Evolutionary conservation across 2,329 filamentous ascomycete species (phyloP).

Genomic region (Colletotrichum agaves): DNA sequence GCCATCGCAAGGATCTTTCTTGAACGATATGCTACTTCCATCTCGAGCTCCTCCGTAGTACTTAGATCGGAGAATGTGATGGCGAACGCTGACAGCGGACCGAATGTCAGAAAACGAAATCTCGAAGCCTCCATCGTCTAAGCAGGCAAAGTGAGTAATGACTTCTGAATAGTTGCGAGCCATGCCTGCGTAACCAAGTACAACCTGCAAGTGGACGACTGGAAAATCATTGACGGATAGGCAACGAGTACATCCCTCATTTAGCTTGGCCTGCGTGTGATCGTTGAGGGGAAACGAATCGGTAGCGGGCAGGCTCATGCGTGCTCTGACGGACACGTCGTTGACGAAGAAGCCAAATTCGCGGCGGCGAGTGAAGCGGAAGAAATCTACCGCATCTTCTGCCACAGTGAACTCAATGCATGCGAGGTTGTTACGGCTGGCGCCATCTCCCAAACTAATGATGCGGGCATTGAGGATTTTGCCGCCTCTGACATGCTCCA

Average conservation of each 20-base stretch:
- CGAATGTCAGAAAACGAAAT: slow-evolving; percentile 23
- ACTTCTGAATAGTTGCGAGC: slow-evolving; percentile 5
- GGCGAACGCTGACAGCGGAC: slow-evolving; percentile 16
- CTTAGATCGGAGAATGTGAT: slow-evolving; percentile 10
- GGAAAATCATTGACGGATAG: slow-evolving; percentile 24
- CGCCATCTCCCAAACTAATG: neutral
- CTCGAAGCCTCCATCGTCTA: slow-evolving; percentile 24
- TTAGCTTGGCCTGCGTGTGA: neutral
- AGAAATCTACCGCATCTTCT: neutral
- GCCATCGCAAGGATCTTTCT: slow-evolving; percentile 18
- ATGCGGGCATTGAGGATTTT: slow-evolving; percentile 26
- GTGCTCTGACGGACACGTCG: neutral
- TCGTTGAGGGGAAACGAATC: slow-evolving; percentile 28
- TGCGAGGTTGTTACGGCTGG: neutral
- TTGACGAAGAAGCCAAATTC: slow-evolving; percentile 26
- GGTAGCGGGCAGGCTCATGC: slow-evolving; percentile 2
- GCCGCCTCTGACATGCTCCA: slow-evolving; percentile 34
- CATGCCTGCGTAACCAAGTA: slow-evolving; percentile 14
- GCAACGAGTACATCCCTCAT: slow-evolving; percentile 21
- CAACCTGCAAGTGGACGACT: slow-evolving; percentile 2
- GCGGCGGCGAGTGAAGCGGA: neutral
- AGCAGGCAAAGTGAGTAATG: slow-evolving; percentile 23
- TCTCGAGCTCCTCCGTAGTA: neutral
- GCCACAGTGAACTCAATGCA: slow-evolving; percentile 23
- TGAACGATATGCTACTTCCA: neutral